Base-by-base conservation (phyloP, 108 stramenopile genomes). In the Skeletonema tropicum region DNA sequence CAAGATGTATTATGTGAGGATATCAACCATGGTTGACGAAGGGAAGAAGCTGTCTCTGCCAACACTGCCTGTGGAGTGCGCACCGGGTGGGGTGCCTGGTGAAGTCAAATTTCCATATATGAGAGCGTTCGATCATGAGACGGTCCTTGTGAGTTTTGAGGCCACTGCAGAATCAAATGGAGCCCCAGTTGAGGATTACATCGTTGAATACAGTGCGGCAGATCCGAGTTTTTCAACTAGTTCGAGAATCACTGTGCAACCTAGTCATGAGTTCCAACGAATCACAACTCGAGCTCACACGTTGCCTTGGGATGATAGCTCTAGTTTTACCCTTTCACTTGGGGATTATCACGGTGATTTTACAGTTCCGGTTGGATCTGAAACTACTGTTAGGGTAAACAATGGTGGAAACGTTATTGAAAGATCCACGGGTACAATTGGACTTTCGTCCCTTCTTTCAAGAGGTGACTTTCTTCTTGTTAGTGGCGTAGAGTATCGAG, bases 331-430 rank as follows among this genome's bases (percentile, higher is more conserved):
- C 35, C 59, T 90, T 29, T 90, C 89, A 12, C 70, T 88, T 25
- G 87, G 86, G 6, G 76, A 84, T 71, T 90, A 83, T 71, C 80
- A 85, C 33, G 89, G 89, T 19, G 85, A 85, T 55, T 90, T 83
- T 64, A 79, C 70, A 17, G 59, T 73, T 7, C 39, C 77, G 15
- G 68, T 88, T 57, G 79, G 85, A 61, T 39, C 33, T 26, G 76
- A 58, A 19, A 80, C 80, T 23, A 61, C 63, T 29, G 76, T 73
- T 10, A 45, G 70, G 38, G 66, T 63, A 2, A 38, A 57, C 45
- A 80, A 75, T 48, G 74, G 70, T 10, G 60, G 32, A 0, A 62
- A 77, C 42, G 36, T 77, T 13, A 45, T 80, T 9, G 64, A 71
- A 36, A 75, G 73, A 35, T 73, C 75, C 29, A 84, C 65, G 26